Evolutionary conservation across 2,329 filamentous ascomycete genomes (phyloP).

Genomic region (Emydomyces testavorans): DNA sequence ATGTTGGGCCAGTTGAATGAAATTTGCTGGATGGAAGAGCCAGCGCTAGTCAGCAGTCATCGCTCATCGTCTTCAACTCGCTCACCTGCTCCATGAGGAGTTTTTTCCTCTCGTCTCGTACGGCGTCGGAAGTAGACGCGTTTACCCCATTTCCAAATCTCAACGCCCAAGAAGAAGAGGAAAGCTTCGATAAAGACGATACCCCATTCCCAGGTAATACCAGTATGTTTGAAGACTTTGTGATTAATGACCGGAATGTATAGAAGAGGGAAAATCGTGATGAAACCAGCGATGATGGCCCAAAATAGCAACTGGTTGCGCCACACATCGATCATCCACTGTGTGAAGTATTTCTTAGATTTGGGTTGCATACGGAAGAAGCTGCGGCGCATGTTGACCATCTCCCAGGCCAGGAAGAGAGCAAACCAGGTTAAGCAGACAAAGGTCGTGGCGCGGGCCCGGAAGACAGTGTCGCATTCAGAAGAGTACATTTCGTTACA

Average conservation of each 20-base stretch:
- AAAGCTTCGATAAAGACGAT: slow-evolving; percentile 51
- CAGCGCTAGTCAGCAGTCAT: slow-evolving; percentile 8
- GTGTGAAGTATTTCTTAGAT: slow-evolving; percentile 49
- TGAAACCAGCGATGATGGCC: slow-evolving; percentile 47
- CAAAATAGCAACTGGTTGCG: slow-evolving; percentile 62
- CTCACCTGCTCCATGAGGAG: slow-evolving; percentile 7
- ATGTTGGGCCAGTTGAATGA: neutral
- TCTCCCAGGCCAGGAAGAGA: slow-evolving; percentile 67
- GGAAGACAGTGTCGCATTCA: slow-evolving; percentile 53
- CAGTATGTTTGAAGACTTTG: slow-evolving; percentile 53
- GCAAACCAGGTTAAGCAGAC: slow-evolving; percentile 65
- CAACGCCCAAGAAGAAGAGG: slow-evolving; percentile 53
- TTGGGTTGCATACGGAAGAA: slow-evolving; percentile 64
- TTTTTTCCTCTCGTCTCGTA: slow-evolving; percentile 4
- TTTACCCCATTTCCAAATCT: slow-evolving; percentile 58
- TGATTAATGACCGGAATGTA: slow-evolving; percentile 60
- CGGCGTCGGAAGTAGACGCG: slow-evolving; percentile 41
- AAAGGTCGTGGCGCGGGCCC: slow-evolving; percentile 61
- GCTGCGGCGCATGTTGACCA: slow-evolving; percentile 58
- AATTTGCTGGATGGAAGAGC: neutral
- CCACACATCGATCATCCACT: slow-evolving; percentile 59
- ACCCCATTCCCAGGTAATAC: slow-evolving; percentile 59
- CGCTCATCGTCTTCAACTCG: slow-evolving; percentile 10
- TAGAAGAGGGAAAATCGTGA: slow-evolving; percentile 48
- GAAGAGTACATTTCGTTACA: slow-evolving; percentile 50